phyloP scores from a whole-genome alignment of 2,329 filamentous ascomycete genomes.

The Didymella lethalis region DNA sequence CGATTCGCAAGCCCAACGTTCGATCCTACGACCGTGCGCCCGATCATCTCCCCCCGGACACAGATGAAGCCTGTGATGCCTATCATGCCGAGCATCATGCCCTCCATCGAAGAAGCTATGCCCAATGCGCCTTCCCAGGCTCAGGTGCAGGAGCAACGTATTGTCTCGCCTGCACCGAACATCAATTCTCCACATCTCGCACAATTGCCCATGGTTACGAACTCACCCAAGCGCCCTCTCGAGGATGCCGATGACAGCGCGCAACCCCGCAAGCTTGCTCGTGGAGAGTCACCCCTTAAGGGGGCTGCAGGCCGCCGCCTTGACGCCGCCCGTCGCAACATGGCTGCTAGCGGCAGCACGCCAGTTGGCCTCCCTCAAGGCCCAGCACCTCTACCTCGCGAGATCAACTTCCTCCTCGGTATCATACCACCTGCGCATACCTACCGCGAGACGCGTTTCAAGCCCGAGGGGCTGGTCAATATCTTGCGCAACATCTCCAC shows the following conservation, averaged over 20 bases:
- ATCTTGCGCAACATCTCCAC: slow-evolving; percentile 66
- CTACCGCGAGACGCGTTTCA: slow-evolving; percentile 76
- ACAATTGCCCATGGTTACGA: slow-evolving; percentile 37
- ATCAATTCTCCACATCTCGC: slow-evolving; percentile 43
- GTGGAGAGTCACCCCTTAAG: slow-evolving; percentile 93
- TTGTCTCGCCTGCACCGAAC: slow-evolving; percentile 36
- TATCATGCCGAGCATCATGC: slow-evolving; percentile 53
- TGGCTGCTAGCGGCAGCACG: slow-evolving; percentile 39
- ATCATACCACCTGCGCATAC: slow-evolving; percentile 76
- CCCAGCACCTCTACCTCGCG: slow-evolving; percentile 75
- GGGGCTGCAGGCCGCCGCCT: slow-evolving; percentile 85
- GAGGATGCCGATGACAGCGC: slow-evolving; percentile 74
- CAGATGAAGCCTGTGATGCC: slow-evolving; percentile 69
- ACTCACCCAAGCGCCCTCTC: slow-evolving; percentile 58
- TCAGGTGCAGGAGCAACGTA: slow-evolving; percentile 32
- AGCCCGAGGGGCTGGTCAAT: slow-evolving; percentile 73
- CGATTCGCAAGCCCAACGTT: slow-evolving; percentile 75
- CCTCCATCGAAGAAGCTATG: slow-evolving; percentile 43
- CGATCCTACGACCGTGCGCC: slow-evolving; percentile 80
- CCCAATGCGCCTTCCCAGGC: slow-evolving; percentile 29
- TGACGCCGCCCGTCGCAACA: slow-evolving; percentile 71
- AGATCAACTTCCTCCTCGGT: slow-evolving; percentile 63
- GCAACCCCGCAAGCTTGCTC: slow-evolving; percentile 83
- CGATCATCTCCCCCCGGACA: slow-evolving; percentile 80
- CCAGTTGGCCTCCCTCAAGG: slow-evolving; percentile 37